These are phyloP conservation scores for Citrullus mucosospermus DNA, from an alignment of 306 rosid species.

Conservation along the genomic window DNA sequence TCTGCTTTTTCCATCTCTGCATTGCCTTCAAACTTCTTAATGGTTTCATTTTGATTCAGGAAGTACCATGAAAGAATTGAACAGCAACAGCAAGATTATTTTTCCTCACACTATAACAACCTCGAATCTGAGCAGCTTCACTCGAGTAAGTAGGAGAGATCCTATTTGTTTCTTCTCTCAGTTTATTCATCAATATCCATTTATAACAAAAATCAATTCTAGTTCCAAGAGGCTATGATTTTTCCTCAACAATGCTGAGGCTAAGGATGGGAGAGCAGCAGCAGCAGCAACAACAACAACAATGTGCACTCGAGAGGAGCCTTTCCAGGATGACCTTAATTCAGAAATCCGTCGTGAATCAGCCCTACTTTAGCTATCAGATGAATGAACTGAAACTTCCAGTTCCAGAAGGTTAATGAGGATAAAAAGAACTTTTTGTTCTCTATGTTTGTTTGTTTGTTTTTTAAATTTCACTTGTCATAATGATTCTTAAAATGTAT, in stretches of 20 bases:
- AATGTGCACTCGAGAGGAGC: slow-evolving; percentile 28
- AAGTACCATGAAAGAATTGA: slow-evolving; percentile 45
- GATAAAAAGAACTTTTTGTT: background rate
- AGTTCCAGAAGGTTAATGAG: slow-evolving; percentile 25
- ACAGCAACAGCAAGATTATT: slow-evolving; percentile 9
- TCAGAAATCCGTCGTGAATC: slow-evolving; percentile 12
- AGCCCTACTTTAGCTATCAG: slow-evolving; percentile 26
- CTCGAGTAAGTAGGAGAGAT: slow-evolving; percentile 36
- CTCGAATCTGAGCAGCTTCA: slow-evolving; percentile 30
- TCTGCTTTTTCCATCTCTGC: background rate
- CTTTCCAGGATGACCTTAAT: slow-evolving; percentile 30
- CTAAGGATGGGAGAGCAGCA: slow-evolving; percentile 41
- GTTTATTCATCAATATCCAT: background rate
- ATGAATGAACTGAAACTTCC: slow-evolving; percentile 25
- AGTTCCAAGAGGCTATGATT: slow-evolving; percentile 39
- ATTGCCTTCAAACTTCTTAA: background rate
- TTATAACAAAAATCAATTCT: background rate
- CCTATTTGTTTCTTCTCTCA: background rate
- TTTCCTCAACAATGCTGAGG: slow-evolving; percentile 26
- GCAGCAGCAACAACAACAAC: slow-evolving; percentile 7
- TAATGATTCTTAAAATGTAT: background rate
- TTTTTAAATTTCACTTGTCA: too few species aligned
- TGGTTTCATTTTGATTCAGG: slow-evolving; percentile 26
- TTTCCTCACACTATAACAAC: slow-evolving; percentile 19
- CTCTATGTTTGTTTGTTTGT: background rate